A percentile compares a stretch with the other conserved stretches of the same genome.
Conservation (phyloP, 257 asterid genomes). For the Verbascum thapsus region DNA sequence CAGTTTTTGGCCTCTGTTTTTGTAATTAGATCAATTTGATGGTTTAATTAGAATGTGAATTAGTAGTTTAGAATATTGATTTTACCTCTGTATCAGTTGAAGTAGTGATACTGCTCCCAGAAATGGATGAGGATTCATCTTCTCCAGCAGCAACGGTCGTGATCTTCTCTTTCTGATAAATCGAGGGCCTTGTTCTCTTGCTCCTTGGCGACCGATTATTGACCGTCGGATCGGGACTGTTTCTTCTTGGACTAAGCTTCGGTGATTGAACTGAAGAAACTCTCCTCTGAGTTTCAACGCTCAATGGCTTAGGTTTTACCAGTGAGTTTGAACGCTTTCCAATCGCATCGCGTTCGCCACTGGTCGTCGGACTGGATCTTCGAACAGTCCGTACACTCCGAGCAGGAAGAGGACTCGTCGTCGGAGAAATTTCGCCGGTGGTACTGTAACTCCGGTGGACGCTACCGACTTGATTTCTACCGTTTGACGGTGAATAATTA, state of each 20-base stretch:
- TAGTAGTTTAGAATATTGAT: neutral
- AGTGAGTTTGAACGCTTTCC: constrained; percentile 55
- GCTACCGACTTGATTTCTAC: constrained; percentile 36
- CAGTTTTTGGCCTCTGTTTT: constrained; percentile 62
- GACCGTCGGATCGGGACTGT: constrained; percentile 43
- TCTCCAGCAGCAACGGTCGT: constrained; percentile 43
- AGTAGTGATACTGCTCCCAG: constrained; percentile 72
- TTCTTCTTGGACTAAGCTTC: constrained; percentile 53
- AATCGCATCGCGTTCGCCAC: constrained; percentile 45
- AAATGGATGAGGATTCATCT: constrained; percentile 79
- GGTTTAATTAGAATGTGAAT: neutral
- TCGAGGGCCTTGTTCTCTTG: constrained; percentile 43
- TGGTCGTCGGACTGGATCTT: constrained; percentile 44
- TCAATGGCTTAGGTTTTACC: constrained; percentile 56
- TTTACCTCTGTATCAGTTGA: constrained; percentile 80
- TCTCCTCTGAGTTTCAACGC: constrained; percentile 61
- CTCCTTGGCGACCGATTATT: constrained; percentile 50
- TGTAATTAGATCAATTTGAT: no score
- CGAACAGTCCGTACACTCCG: constrained; percentile 47
- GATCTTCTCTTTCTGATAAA: constrained; percentile 54
- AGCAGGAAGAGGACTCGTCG: constrained; percentile 64
- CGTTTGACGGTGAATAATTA: constrained; percentile 38
- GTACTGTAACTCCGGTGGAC: constrained; percentile 42
- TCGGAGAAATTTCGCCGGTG: constrained; percentile 48
- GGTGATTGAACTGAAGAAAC: constrained; percentile 68